A percentile compares a stretch with the other conserved stretches of the same genome.
phyloP scores from a whole-genome alignment of 2,329 filamentous ascomycete genomes.

The Phoma sp. region DNA sequence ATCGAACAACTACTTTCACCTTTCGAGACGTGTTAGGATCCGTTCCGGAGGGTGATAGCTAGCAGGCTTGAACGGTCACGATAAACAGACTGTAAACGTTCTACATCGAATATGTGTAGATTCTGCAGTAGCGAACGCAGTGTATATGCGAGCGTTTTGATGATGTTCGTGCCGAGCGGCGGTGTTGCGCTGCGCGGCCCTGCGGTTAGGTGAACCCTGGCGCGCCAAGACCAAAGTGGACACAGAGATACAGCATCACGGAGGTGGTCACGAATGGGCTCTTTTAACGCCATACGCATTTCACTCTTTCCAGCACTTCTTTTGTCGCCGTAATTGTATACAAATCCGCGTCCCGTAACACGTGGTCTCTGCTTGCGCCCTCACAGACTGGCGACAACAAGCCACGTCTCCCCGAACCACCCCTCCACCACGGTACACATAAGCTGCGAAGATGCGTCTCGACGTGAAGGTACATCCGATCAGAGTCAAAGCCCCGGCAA shows the following conservation, averaged over 20 bases:
- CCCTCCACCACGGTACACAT: constrained; percentile 34
- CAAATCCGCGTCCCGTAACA: not conserved
- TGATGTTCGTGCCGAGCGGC: constrained; percentile 18
- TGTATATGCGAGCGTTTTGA: no score
- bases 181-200: constrained; percentile 21
- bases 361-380: constrained; percentile 22
- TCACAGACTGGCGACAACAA: constrained; percentile 44
- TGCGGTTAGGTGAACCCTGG: constrained; percentile 34
- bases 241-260: constrained; percentile 24
- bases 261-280: constrained; percentile 10
- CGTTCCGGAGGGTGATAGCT: no score
- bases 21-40: no score
- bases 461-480: constrained; percentile 51
- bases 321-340: not conserved
- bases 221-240: constrained; percentile 38
- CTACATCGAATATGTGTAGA: no score
- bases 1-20: no score
- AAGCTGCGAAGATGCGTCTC: constrained; percentile 50
- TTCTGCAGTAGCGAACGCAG: no score
- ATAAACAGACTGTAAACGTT: no score
- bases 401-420: constrained; percentile 43
- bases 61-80: no score
- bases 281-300: constrained; percentile 10
- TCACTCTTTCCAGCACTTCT: constrained; percentile 10
- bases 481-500: not conserved